A percentile compares a stretch with the other conserved stretches of the same genome.
These are phyloP conservation scores for Neurospora sp. DNA, from an alignment of 2,329 filamentous ascomycete genomes.

Conservation along the genomic window DNA sequence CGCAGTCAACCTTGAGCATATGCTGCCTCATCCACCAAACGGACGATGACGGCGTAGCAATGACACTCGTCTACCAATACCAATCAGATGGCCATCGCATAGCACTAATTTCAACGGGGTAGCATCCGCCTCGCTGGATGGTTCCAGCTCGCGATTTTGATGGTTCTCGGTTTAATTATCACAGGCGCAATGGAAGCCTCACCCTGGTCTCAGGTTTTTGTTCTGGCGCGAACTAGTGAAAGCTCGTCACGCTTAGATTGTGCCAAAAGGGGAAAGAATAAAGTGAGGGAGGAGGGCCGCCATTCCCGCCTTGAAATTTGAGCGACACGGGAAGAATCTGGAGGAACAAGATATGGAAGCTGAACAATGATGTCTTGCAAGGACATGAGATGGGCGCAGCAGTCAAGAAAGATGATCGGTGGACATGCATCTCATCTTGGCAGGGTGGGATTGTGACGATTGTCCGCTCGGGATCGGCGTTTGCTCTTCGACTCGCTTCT, in stretches of 20 bases:
- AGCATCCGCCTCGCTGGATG: not conserved
- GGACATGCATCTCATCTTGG: not conserved
- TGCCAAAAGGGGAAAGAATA: not conserved
- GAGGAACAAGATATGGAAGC: not conserved
- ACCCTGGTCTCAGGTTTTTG: not conserved
- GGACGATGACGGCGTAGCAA: not conserved
- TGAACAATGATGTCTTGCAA: not conserved
- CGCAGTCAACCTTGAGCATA: not conserved
- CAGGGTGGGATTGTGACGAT: not conserved
- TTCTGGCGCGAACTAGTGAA: not conserved
- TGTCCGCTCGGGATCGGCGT: not conserved
- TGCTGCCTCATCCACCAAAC: not conserved
- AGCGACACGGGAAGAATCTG: not conserved
- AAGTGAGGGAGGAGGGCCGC: not conserved
- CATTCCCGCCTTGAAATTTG: not conserved
- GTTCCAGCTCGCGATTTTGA: not conserved
- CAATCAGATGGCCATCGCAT: not conserved
- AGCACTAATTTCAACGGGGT: not conserved
- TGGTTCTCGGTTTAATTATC: not conserved
- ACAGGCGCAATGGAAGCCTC: not conserved
- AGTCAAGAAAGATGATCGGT: not conserved
- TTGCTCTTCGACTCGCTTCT: not conserved
- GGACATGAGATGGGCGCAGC: not conserved
- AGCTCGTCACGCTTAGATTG: not conserved
- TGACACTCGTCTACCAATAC: not conserved